phyloP scores from a whole-genome alignment of 768 basidiomycete species.

The Auriscalpium vulgare region DNA sequence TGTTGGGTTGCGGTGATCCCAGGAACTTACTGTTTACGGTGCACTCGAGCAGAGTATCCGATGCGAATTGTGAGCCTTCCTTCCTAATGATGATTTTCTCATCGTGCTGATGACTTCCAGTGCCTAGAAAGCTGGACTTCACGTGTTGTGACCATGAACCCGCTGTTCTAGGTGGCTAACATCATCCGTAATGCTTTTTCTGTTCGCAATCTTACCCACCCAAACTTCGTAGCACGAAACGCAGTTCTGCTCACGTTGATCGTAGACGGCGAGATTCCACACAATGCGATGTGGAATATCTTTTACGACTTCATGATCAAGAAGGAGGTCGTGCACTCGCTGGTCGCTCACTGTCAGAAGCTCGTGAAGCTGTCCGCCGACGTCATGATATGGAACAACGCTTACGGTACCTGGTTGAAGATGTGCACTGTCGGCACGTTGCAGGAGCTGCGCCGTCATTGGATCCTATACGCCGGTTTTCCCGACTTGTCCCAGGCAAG shows the following conservation, averaged over 20 bases:
- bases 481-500: not conserved
- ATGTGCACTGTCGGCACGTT: slow-evolving; percentile 34
- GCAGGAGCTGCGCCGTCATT: slow-evolving; percentile 30
- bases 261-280: slow-evolving; percentile 21
- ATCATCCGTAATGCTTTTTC: not conserved
- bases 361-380: slow-evolving; percentile 27
- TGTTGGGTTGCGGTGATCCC: not conserved
- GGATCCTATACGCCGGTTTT: slow-evolving; percentile 20
- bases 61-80: not conserved
- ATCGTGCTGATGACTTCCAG: not conserved
- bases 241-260: slow-evolving; percentile 37
- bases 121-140: slow-evolving; percentile 30
- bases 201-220: not conserved
- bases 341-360: slow-evolving; percentile 33
- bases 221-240: slow-evolving; percentile 34
- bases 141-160: slow-evolving; percentile 46
- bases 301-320: slow-evolving; percentile 44
- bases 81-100: not conserved
- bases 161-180: slow-evolving; percentile 33
- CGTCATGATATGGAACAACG: slow-evolving; percentile 31
- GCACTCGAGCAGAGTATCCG: not conserved
- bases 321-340: slow-evolving; percentile 21
- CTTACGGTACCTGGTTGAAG: slow-evolving; percentile 29
- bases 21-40: not conserved
- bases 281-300: slow-evolving; percentile 31